Conservation (phyloP, 306 rosid genomes). For the Cucumis melo region DNA sequence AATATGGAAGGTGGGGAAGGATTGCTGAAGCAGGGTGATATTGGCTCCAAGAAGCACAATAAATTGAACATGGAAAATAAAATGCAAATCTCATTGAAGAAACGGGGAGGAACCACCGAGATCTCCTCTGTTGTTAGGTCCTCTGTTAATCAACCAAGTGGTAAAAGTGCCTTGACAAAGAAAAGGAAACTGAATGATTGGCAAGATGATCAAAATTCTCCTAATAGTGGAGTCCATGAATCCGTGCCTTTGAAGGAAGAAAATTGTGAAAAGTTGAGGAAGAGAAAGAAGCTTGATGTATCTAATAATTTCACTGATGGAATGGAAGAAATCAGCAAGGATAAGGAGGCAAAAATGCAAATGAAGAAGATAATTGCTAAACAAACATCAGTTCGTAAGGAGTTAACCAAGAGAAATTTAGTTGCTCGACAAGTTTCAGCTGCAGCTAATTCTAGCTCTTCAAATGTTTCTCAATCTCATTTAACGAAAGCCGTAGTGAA, state of each 20-base stretch:
- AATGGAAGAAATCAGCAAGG: conserved; percentile 17
- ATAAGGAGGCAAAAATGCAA: conserved; percentile 20
- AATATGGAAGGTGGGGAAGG: conserved; percentile 28
- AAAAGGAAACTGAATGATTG: conserved; percentile 46
- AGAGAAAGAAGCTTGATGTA: conserved; percentile 29
- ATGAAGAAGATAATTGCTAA: conserved; percentile 20
- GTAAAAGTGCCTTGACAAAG: conserved; percentile 24
- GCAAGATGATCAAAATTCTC: conserved; percentile 28
- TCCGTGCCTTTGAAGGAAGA: conserved; percentile 19
- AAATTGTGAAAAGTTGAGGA: conserved; percentile 28
- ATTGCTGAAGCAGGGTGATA: conserved; percentile 24
- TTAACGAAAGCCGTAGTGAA: conserved; percentile 33
- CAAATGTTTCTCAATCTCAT: conserved; percentile 52
- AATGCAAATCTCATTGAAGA: conserved; percentile 25
- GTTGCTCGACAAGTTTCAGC: conserved; percentile 23
- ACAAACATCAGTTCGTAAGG: conserved; percentile 22
- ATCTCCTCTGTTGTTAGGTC: conserved; percentile 22
- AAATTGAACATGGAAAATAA: conserved; percentile 17
- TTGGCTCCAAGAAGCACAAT: conserved; percentile 22
- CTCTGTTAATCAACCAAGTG: conserved; percentile 10
- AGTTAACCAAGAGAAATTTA: conserved; percentile 28
- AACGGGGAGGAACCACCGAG: conserved; percentile 23
- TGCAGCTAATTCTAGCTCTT: conserved; percentile 66
- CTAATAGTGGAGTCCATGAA: conserved; percentile 19
- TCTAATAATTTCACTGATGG: conserved; percentile 15